Conservation (phyloP, 1,284 basidiomycete genomes). For the Amylostereum chailletii region DNA sequence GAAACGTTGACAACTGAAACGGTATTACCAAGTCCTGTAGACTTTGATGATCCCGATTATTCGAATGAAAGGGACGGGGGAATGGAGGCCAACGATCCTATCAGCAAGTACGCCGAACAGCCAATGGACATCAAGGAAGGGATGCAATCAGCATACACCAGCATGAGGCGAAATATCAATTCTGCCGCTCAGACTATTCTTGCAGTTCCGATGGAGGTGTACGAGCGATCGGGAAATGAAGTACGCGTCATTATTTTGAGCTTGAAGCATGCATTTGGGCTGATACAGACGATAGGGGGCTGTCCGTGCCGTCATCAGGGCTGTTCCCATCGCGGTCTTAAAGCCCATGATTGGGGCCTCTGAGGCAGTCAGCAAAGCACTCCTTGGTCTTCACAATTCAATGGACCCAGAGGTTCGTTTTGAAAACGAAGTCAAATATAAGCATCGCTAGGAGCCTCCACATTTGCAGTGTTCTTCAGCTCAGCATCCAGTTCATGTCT, state of each 20-base stretch:
- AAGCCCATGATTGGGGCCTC: constrained; percentile 96
- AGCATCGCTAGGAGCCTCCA: constrained; percentile 49
- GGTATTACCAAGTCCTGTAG: constrained; percentile 32
- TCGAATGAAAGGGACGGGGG: constrained; percentile 31
- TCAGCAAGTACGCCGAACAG: constrained; percentile 89
- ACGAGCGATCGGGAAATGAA: constrained; percentile 85
- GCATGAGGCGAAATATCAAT: constrained; percentile 76
- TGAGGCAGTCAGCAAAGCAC: constrained; percentile 91
- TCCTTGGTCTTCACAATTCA: constrained; percentile 87
- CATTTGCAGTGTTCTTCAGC: too few relatives aligned
- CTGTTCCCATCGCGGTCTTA: constrained; percentile 93
- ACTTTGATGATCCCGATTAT: constrained; percentile 21
- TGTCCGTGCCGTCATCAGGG: constrained; percentile 86
- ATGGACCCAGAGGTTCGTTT: constrained; percentile 73
- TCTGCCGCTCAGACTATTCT: constrained; percentile 97
- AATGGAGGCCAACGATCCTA: constrained; percentile 39
- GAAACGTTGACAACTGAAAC: constrained; percentile 60
- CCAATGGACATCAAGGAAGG: constrained; percentile 81
- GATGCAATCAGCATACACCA: constrained; percentile 84
- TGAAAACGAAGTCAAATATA: constrained; percentile 87
- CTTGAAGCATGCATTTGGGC: background rate
- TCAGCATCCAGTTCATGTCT: background rate
- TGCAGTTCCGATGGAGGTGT: constrained; percentile 98
- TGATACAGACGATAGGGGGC: constrained; percentile 53
- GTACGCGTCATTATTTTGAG: constrained; percentile 32